Evolutionary conservation across 192 early-diverging fungal species (phyloP).

Genomic region (Pilobolus umbonatus): DNA sequence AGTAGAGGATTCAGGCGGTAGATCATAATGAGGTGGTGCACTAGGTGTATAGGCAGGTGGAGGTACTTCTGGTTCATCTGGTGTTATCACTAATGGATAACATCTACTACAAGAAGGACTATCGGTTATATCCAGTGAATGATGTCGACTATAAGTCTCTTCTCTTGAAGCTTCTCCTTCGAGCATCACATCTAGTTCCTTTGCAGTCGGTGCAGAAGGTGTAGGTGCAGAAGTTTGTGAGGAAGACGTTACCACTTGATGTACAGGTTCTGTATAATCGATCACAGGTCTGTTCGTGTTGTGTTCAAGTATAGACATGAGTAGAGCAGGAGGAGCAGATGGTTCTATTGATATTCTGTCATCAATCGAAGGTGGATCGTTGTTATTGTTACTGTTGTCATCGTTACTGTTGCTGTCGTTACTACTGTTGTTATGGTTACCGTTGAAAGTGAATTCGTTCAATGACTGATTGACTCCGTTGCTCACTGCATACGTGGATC

Average conservation of each 20-base stretch:
- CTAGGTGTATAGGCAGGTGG: slow-evolving; percentile 29
- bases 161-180: not conserved
- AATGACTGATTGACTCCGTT: not conserved
- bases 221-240: slow-evolving; percentile 6
- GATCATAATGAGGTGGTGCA: slow-evolving; percentile 20
- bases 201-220: slow-evolving; percentile 26
- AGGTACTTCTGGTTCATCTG: slow-evolving; percentile 17
- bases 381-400: not conserved
- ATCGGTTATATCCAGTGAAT: not conserved
- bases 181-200: slow-evolving; percentile 10
- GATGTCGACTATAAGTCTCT: not conserved
- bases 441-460: not conserved
- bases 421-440: not conserved
- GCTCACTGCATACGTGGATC: not conserved
- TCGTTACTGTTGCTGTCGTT: not conserved
- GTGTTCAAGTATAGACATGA: not conserved
- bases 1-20: slow-evolving; percentile 8
- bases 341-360: not conserved
- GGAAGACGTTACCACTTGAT: not conserved
- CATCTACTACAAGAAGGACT: not conserved
- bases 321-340: slow-evolving; percentile 15
- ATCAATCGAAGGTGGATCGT: not conserved
- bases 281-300: not conserved
- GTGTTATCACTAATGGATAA: not conserved
- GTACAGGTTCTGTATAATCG: not conserved